Evolutionary conservation across 805 yeast species (phyloP), one percentile per base, ranked within the genome.

Genomic region (Teunomyces panamensis): DNA sequence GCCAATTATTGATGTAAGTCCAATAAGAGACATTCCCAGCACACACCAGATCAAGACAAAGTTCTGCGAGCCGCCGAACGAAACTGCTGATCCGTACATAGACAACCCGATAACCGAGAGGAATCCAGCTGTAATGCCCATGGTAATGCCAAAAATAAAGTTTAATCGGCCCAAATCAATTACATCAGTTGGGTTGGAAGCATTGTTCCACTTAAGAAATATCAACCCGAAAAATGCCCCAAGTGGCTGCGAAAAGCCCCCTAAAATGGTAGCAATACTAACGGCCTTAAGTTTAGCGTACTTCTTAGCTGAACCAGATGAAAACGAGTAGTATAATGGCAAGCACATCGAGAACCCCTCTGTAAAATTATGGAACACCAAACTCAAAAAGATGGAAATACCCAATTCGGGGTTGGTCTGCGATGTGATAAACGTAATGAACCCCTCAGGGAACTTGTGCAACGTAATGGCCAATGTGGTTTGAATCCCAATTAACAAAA

Each of bases 361-460:
- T 17, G 91, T 85, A 55, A 89, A 84, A 64, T 94, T 94, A 68
- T 92, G 99, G 27, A 94, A 80, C 9, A 90, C 81, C 60, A 92
- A 74, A 42, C 97, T 89, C 16, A 91, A 63, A 59, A 94, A 91
- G 9, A 92, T 89, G 11, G 89, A 77, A 16, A 89, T 56, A 0
- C 98, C 97, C 26, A 90, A 67, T 29, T 74, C 66, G 4, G 73
- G 71, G 49, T 75, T 68, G 1, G 86, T 81, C 58, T 85, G 87
- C 2, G 89, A 77, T 0, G 94, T 90, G 30, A 86, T 87, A 63
- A 80, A 92, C 41, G 95, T 85, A 46, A 92, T 83, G 59, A 92
- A 88, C 0, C 99, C 99, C 67, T 92, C 99, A 0, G 99, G 99
- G 24, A 92, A 75, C 63, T 94, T 91, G 68, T 92, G 99, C 27